phyloP scores from a whole-genome alignment of 495 filamentous ascomycete genomes.

The Neurospora sp. region DNA sequence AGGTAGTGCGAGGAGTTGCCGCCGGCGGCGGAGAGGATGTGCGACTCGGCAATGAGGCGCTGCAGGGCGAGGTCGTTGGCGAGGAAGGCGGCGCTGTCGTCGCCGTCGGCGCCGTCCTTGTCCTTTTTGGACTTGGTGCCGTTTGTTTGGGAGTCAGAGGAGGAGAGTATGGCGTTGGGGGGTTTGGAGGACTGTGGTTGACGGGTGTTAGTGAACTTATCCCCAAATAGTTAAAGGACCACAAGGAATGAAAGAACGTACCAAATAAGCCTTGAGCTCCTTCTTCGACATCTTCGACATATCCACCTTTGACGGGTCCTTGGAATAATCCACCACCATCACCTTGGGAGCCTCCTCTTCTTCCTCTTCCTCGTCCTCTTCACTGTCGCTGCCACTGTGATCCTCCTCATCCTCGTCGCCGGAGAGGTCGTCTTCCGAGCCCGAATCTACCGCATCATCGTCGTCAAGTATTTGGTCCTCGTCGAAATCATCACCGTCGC shows the following conservation, averaged over 20 bases:
- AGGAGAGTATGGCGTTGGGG: slow-evolving; percentile 21
- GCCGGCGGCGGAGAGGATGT: slow-evolving; percentile 63
- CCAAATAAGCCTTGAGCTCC: slow-evolving; percentile 71
- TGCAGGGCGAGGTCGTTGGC: slow-evolving; percentile 92
- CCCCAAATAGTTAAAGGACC: neutral
- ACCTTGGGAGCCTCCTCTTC: slow-evolving; percentile 19
- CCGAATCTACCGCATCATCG: slow-evolving; percentile 17
- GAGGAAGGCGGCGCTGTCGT: slow-evolving; percentile 45
- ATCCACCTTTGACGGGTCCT: slow-evolving; percentile 12
- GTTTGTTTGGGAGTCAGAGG: slow-evolving; percentile 8
- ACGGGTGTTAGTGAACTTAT: slow-evolving; percentile 18
- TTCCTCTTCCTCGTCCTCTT: slow-evolving; percentile 8
- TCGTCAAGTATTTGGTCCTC: slow-evolving; percentile 4
- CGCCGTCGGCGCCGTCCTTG: slow-evolving; percentile 28
- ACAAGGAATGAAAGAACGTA: slow-evolving; percentile 22
- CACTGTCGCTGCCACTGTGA: neutral
- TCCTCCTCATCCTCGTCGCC: slow-evolving; percentile 29
- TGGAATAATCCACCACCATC: slow-evolving; percentile 58
- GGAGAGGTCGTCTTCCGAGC: slow-evolving; percentile 56
- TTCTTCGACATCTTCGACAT: slow-evolving; percentile 46
- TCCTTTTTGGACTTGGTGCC: slow-evolving; percentile 23
- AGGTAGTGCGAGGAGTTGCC: slow-evolving; percentile 41
- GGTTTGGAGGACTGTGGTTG: slow-evolving; percentile 35
- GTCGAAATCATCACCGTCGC: slow-evolving; percentile 20
- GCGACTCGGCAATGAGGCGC: slow-evolving; percentile 80